A percentile compares a stretch with the other conserved stretches of the same genome.
Evolutionary conservation across 2,329 filamentous ascomycete species (phyloP).

Genomic region (Didymella glomerata): DNA sequence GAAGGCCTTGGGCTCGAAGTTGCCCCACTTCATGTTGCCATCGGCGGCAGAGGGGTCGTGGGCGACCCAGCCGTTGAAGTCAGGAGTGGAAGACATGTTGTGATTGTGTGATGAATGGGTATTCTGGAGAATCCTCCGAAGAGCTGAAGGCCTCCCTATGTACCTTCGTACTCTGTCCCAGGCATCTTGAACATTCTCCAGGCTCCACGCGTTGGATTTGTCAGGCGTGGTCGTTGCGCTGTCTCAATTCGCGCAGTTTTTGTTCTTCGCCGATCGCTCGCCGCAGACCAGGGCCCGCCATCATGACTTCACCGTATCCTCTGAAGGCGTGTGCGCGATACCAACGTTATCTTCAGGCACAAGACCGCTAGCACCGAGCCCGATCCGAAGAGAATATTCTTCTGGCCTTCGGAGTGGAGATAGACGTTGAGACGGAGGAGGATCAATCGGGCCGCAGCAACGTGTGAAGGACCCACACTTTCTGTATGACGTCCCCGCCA

Average conservation of each 20-base stretch:
- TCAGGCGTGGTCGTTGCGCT: constrained; percentile 28
- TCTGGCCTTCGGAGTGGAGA: constrained; percentile 10
- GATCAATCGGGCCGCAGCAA: constrained; percentile 16
- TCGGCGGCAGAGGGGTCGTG: constrained; percentile 58
- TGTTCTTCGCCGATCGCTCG: constrained; percentile 36
- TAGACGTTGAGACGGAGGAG: constrained; percentile 6
- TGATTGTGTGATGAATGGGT: constrained; percentile 2
- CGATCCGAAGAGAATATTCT: constrained; percentile 14
- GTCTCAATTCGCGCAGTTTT: constrained; percentile 29
- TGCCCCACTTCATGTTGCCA: constrained; percentile 64
- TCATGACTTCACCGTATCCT: constrained; percentile 22
- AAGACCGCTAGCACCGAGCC: constrained; percentile 17
- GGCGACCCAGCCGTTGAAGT: constrained; percentile 67
- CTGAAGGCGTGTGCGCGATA: not conserved
- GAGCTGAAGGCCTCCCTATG: constrained; percentile 10
- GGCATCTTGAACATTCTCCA: constrained; percentile 11
- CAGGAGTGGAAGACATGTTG: constrained; percentile 42
- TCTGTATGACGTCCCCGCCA: constrained; percentile 3
- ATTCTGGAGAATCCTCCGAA: not conserved
- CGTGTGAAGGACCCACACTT: constrained; percentile 15
- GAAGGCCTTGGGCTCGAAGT: constrained; percentile 53
- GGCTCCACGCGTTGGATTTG: constrained; percentile 27
- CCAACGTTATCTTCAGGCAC: constrained; percentile 6
- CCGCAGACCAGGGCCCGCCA: constrained; percentile 31
- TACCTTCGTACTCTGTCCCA: constrained; percentile 2